Base-by-base conservation (phyloP, 768 basidiomycete species). In the Rhodosporidiobolus odoratus region DNA sequence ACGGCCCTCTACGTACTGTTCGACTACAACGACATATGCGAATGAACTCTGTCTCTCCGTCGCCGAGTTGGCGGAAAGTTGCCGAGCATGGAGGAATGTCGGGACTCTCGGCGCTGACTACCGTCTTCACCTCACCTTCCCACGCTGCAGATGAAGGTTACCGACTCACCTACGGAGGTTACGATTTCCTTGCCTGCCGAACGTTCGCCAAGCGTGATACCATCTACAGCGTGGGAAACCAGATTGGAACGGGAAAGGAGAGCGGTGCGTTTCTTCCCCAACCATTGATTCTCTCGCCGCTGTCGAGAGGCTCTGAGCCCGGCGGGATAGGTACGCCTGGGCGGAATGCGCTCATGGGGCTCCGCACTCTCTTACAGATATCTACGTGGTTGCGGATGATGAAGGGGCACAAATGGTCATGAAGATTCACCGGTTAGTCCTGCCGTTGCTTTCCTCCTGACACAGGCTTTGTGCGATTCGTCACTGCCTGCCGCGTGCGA, bases 211-310 rank as follows among this genome's bases (percentile, higher is more conserved):
- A 93, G 79, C 82, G 95, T 64, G 91, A 92, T 65, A 86, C 90
- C 0, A 84, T 99, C 81, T 82, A 88, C 75, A 91, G 91, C 32
- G 91, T 99, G 40, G 96, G 96, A 30, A 96, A 96, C 78, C 92
- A 96, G 82, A 94, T 99, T 76, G 96, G 96, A 38, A 94, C 96
- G 37, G 96, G 96, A 21, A 99, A 99, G 81, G 96, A 99, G 81
- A 91, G 91, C 60, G 94, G 95, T 89, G 67, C 66, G 75, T 58
- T 8, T 43, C 4, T 37, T 38, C 19, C 19, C 13, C 3, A 23
- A 62, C 25, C n/a, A 9, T 25, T 15, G 48, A 23, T 50, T 13
- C 48, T 23, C 13, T 23, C 48, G n/a, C n/a, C n/a, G n/a, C n/a
- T n/a, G n/a, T n/a, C n/a, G n/a, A n/a, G n/a, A n/a, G n/a, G n/a